phyloP scores from a whole-genome alignment of 768 basidiomycete species.

The Tremella fuciformis region DNA sequence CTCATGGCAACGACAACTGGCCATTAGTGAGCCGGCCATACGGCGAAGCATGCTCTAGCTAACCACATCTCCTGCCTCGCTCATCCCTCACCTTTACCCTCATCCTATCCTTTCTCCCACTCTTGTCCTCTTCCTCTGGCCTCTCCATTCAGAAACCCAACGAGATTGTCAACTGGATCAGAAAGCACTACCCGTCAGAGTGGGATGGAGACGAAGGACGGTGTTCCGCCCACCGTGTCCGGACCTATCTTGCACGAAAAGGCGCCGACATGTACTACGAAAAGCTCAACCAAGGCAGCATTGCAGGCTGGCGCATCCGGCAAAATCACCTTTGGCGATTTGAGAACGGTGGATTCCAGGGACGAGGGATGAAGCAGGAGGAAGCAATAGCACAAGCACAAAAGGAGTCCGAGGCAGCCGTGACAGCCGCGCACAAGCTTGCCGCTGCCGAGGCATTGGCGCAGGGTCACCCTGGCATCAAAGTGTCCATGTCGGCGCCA shows the following conservation, averaged over 20 bases:
- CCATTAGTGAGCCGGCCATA: conserved; percentile 38
- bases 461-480: conserved; percentile 41
- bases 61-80: conserved; percentile 2
- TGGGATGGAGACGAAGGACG: conserved; percentile 50
- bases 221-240: conserved; percentile 46
- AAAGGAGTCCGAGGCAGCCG: conserved; percentile 36
- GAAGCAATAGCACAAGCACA: conserved; percentile 38
- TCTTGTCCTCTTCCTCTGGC: conserved; percentile 4
- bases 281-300: conserved; percentile 45
- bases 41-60: neutral
- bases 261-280: conserved; percentile 51
- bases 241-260: conserved; percentile 47
- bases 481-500: conserved; percentile 33
- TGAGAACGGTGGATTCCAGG: conserved; percentile 47
- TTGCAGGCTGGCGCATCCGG: conserved; percentile 46
- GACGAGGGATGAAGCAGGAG: conserved; percentile 49
- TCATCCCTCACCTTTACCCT: neutral
- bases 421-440: conserved; percentile 39
- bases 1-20: conserved; percentile 49
- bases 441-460: conserved; percentile 45
- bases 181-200: conserved; percentile 44
- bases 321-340: conserved; percentile 48
- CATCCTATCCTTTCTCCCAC: conserved; percentile 3
- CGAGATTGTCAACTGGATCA: conserved; percentile 49
- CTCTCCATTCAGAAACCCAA: conserved; percentile 41